phyloP scores from a whole-genome alignment of 805 yeast species.

The Candida arabinofermentans region DNA sequence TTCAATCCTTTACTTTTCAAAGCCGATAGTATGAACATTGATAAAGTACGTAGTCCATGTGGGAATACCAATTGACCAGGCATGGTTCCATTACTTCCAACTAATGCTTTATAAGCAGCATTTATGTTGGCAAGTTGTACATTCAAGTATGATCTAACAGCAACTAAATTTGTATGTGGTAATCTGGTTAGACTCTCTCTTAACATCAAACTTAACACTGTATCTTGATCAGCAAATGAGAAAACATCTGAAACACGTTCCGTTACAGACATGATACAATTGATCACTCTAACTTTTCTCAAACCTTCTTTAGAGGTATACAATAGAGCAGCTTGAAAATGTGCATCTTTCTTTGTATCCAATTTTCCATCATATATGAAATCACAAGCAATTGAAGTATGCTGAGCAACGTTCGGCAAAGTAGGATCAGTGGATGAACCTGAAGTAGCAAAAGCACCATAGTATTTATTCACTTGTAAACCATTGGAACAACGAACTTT shows the following conservation, averaged over 20 bases:
- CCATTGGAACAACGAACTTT: slow-evolving; percentile 88
- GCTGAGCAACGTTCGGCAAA: slow-evolving; percentile 60
- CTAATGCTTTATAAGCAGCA: slow-evolving; percentile 51
- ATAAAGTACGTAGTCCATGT: slow-evolving; percentile 67
- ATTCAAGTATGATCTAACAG: slow-evolving; percentile 28
- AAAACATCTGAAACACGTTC: slow-evolving; percentile 70
- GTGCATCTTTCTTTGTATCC: slow-evolving; percentile 68
- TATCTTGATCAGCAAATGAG: slow-evolving; percentile 75
- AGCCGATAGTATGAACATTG: slow-evolving; percentile 63
- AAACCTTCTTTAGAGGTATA: slow-evolving; percentile 76
- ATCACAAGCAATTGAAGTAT: slow-evolving; percentile 66
- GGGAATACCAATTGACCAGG: slow-evolving; percentile 77
- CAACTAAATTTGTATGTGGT: slow-evolving; percentile 36
- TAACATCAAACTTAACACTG: slow-evolving; percentile 48
- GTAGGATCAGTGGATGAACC: slow-evolving; percentile 53
- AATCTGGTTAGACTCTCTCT: slow-evolving; percentile 41
- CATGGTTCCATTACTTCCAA: slow-evolving; percentile 39
- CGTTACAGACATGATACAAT: slow-evolving; percentile 76
- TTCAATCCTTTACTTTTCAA: slow-evolving; percentile 64
- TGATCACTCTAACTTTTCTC: slow-evolving; percentile 83
- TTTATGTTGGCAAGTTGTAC: slow-evolving; percentile 50
- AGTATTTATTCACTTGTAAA: slow-evolving; percentile 71
- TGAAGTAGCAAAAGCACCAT: slow-evolving; percentile 49
- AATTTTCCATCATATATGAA: slow-evolving; percentile 75
- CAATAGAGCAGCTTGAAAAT: slow-evolving; percentile 85